phyloP scores from a whole-genome alignment of 164 flowering plant genomes.

The Hamamelis virginiana region DNA sequence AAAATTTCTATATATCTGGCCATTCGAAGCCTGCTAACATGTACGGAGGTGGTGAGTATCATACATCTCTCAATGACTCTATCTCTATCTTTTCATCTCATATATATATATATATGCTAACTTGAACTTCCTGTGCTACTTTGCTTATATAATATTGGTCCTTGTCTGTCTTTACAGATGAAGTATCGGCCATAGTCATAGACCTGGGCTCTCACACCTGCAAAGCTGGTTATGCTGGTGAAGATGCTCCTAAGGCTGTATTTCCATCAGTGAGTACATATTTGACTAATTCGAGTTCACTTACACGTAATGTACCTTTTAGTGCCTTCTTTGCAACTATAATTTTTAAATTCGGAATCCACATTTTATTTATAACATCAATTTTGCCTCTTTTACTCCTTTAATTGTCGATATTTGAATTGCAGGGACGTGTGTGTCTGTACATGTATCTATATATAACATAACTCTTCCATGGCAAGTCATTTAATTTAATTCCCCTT shows the following conservation, averaged over 20 bases:
- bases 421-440: no score
- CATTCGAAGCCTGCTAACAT: constrained; percentile 23
- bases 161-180: constrained; percentile 49
- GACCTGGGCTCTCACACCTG: constrained; percentile 97
- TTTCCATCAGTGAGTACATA: constrained; percentile 77
- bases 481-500: no score
- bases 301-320: not conserved
- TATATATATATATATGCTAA: not conserved
- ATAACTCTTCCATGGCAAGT: no score
- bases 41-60: constrained; percentile 61
- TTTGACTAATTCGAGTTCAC: no score
- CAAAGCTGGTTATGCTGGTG: constrained; percentile 99
- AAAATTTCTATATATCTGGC: not conserved
- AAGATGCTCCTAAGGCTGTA: constrained; percentile 99
- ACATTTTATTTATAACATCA: no score
- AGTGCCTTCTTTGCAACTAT: not conserved
- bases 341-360: no score
- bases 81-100: not conserved
- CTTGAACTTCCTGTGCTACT: not conserved
- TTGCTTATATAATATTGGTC: not conserved
- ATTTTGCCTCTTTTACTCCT: no score
- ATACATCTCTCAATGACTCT: no score
- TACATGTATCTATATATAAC: no score
- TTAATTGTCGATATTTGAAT: no score
- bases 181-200: constrained; percentile 91